Conservation (phyloP, 495 filamentous ascomycete genomes). For the Copromyces sp. region DNA sequence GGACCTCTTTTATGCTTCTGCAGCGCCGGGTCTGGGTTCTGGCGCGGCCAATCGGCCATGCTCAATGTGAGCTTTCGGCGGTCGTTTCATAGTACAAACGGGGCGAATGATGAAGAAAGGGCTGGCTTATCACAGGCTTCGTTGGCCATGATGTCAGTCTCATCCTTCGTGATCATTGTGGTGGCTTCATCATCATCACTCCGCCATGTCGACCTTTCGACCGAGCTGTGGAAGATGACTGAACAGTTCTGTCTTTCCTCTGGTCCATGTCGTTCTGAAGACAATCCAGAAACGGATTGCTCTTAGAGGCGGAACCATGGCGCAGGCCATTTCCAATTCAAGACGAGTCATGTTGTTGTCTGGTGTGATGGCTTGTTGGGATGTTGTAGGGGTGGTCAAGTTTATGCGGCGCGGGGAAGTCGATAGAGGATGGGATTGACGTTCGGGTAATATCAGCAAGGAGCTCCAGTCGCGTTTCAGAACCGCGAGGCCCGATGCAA, state of each 20-base stretch:
- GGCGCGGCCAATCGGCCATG: background rate
- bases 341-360: background rate
- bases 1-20: background rate
- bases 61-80: background rate
- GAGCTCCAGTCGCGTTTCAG: background rate
- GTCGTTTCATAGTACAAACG: background rate
- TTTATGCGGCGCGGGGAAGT: background rate
- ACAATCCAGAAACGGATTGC: background rate
- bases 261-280: background rate
- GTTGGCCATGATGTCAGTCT: background rate
- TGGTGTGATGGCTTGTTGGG: background rate
- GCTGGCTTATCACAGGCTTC: background rate
- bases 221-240: background rate
- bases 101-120: background rate
- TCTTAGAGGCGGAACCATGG: background rate
- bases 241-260: background rate
- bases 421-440: background rate
- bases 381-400: background rate
- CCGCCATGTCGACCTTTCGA: background rate
- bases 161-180: background rate
- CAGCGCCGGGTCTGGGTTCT: background rate
- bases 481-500: background rate
- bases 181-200: background rate
- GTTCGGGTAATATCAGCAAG: background rate
- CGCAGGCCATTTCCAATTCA: background rate